Evolutionary conservation across 2,329 filamentous ascomycete species (phyloP).

Genomic region (Fusarium clavum): DNA sequence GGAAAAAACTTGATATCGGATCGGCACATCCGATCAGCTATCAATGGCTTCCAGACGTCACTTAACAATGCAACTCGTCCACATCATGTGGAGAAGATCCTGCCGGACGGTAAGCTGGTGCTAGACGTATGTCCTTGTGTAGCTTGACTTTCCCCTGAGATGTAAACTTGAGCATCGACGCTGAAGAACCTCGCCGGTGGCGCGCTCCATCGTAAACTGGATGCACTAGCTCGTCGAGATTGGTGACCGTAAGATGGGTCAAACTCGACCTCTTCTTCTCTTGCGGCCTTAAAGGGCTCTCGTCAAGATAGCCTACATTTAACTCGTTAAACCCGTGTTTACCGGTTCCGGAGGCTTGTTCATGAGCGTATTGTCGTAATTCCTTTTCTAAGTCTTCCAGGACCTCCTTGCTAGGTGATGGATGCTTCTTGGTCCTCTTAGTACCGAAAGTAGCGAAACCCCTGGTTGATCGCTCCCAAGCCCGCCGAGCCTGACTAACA

Average conservation of each 20-base stretch:
- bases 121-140: constrained; percentile 45
- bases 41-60: background rate
- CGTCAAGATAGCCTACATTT: constrained; percentile 31
- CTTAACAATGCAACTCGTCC: constrained; percentile 52
- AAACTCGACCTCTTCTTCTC: constrained; percentile 49
- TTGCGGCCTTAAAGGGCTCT: constrained; percentile 33
- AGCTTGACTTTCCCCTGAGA: constrained; percentile 14
- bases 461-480: background rate
- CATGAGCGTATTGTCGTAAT: constrained; percentile 49
- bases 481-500: constrained; percentile 13
- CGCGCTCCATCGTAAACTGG: constrained; percentile 8
- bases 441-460: background rate
- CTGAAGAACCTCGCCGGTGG: constrained; percentile 28
- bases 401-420: constrained; percentile 57
- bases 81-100: constrained; percentile 44
- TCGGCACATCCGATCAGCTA: too few relatives aligned
- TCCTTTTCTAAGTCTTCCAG: constrained; percentile 54
- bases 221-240: constrained; percentile 30
- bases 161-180: constrained; percentile 11
- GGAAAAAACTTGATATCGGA: background rate
- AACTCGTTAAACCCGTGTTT: constrained; percentile 50
- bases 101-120: constrained; percentile 42
- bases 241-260: constrained; percentile 16
- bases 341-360: constrained; percentile 28
- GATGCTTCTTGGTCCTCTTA: constrained; percentile 56